These are phyloP conservation scores for Cardamine resedifolia DNA, from an alignment of 345 rosid genomes.

Conservation along the genomic window DNA sequence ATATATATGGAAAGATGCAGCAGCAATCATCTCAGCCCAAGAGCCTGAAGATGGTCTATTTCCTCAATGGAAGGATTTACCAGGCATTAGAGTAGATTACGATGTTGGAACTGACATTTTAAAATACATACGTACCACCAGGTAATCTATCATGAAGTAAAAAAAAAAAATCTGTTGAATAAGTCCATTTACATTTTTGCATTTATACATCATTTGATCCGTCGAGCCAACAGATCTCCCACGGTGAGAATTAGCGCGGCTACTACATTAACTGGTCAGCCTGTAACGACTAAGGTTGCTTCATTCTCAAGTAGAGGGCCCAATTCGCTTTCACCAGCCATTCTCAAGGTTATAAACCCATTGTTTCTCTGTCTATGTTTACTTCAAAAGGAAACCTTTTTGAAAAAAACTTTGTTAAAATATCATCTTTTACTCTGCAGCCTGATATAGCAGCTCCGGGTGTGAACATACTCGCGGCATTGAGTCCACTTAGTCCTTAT, in stretches of 20 bases:
- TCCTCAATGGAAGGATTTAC: background rate
- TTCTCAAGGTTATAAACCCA: constrained; percentile 50
- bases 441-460: constrained; percentile 52
- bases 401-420: background rate
- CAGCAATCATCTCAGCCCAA: constrained; percentile 34
- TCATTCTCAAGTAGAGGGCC: constrained; percentile 54
- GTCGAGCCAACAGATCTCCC: constrained; percentile 11
- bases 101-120: constrained; percentile 40
- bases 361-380: background rate
- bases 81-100: constrained; percentile 21
- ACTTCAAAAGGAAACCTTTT: background rate
- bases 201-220: constrained; percentile 37
- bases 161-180: background rate
- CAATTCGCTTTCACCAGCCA: constrained; percentile 52
- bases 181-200: constrained; percentile 12
- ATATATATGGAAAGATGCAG: constrained; percentile 27
- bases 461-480: constrained; percentile 39
- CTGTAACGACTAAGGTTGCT: constrained; percentile 37
- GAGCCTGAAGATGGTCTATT: background rate
- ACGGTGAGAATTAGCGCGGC: constrained; percentile 38
- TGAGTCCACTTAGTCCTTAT: background rate
- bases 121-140: constrained; percentile 39
- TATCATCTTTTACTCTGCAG: constrained; percentile 7
- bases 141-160: constrained; percentile 25
- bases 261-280: constrained; percentile 33